A percentile compares a stretch with the other conserved stretches of the same genome.
Conservation (phyloP, 805 yeast genomes). For the Saccharomycopsis schoenii region DNA sequence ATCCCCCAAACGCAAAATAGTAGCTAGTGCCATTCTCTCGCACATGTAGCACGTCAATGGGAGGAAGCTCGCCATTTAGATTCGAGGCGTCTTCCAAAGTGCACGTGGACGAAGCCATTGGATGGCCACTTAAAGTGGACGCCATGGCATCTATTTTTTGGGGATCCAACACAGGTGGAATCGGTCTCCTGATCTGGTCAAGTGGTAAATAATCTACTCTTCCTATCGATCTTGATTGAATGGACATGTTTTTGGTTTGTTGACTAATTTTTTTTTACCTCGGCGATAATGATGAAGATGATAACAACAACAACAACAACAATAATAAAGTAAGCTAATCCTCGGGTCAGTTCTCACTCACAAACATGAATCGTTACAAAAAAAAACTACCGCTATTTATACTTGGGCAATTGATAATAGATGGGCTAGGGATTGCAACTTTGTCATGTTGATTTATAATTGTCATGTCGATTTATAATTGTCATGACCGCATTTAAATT, state of each 20-base stretch:
- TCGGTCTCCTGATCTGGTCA: constrained; percentile 63
- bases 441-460: too few species aligned
- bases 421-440: too few species aligned
- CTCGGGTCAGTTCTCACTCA: too few species aligned
- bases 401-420: too few species aligned
- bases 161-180: constrained; percentile 72
- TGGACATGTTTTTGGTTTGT: constrained; percentile 37
- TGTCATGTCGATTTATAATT: not conserved
- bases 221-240: constrained; percentile 50
- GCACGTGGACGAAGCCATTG: constrained; percentile 57
- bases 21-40: constrained; percentile 49
- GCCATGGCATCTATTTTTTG: constrained; percentile 74
- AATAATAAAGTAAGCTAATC: too few species aligned
- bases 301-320: too few species aligned
- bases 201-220: constrained; percentile 55
- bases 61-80: constrained; percentile 58
- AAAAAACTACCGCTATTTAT: too few species aligned
- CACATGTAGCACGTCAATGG: constrained; percentile 67
- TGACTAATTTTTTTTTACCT: not conserved
- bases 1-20: constrained; percentile 85
- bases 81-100: constrained; percentile 29
- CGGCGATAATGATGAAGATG: too few species aligned
- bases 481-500: too few species aligned
- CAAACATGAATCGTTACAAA: too few species aligned
- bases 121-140: constrained; percentile 53